Conservation (phyloP, 2,329 filamentous ascomycete genomes). For the Ascochyta koolunga region DNA sequence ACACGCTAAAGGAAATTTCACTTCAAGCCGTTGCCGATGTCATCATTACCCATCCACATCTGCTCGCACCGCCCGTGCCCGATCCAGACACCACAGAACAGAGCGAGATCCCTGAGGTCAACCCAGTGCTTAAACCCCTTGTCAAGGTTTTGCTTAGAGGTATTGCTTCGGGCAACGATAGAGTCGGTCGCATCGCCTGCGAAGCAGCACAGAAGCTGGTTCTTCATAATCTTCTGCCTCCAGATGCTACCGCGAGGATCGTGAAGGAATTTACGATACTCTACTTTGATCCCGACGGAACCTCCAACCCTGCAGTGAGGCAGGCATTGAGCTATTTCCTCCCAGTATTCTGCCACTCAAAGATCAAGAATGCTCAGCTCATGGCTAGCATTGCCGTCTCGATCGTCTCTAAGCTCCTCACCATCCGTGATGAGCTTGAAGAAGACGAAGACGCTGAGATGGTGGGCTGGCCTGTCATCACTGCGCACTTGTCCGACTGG, state of each 20-base stretch:
- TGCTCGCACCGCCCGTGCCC: conserved; percentile 66
- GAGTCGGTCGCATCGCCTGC: conserved; percentile 81
- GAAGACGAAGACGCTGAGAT: conserved; percentile 75
- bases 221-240: conserved; percentile 72
- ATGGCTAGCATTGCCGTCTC: conserved; percentile 78
- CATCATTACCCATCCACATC: conserved; percentile 82
- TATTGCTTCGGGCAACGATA: conserved; percentile 68
- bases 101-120: conserved; percentile 40
- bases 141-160: conserved; percentile 87
- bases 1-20: conserved; percentile 85
- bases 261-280: conserved; percentile 82
- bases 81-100: conserved; percentile 49
- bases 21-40: conserved; percentile 94
- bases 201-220: conserved; percentile 85
- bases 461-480: conserved; percentile 78
- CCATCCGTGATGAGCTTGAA: conserved; percentile 66
- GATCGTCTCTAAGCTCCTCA: conserved; percentile 72
- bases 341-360: conserved; percentile 90
- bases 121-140: conserved; percentile 63
- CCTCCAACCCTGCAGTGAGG: conserved; percentile 78
- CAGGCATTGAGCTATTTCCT: conserved; percentile 93
- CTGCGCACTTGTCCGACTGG: conserved; percentile 88
- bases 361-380: conserved; percentile 78
- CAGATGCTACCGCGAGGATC: conserved; percentile 64
- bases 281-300: conserved; percentile 87